These are phyloP conservation scores for Solanum neorickii DNA, from an alignment of 257 asterid genomes.

Conservation along the genomic window DNA sequence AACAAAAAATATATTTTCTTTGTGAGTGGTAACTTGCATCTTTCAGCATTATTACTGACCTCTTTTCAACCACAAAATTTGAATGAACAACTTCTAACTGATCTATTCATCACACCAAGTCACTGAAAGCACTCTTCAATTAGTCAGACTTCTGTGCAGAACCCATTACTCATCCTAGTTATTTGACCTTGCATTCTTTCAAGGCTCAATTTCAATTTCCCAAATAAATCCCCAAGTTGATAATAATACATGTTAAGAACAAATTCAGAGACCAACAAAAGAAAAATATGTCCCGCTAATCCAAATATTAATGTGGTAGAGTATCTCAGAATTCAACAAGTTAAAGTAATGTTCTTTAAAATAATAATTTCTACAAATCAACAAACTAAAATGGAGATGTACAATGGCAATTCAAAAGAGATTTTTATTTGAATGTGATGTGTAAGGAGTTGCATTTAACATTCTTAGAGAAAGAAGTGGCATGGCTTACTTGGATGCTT, in stretches of 20 bases:
- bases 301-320: background rate
- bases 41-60: background rate
- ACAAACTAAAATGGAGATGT: background rate
- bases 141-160: background rate
- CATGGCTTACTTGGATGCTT: slow-evolving; percentile 74
- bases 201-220: background rate
- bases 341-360: background rate
- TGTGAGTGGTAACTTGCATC: background rate
- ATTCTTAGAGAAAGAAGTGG: background rate
- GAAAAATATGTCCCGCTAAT: background rate
- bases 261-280: background rate
- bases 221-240: background rate
- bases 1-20: background rate
- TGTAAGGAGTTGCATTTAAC: background rate
- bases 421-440: background rate
- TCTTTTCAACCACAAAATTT: background rate
- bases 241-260: background rate
- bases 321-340: background rate
- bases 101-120: background rate
- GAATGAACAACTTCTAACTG: background rate
- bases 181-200: background rate
- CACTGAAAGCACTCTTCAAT: background rate
- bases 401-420: background rate
- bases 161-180: background rate
- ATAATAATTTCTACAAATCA: background rate